Evolutionary conservation across 192 early-diverging fungal species (phyloP).

Genomic region (Rhizoclosmatium sp.): DNA sequence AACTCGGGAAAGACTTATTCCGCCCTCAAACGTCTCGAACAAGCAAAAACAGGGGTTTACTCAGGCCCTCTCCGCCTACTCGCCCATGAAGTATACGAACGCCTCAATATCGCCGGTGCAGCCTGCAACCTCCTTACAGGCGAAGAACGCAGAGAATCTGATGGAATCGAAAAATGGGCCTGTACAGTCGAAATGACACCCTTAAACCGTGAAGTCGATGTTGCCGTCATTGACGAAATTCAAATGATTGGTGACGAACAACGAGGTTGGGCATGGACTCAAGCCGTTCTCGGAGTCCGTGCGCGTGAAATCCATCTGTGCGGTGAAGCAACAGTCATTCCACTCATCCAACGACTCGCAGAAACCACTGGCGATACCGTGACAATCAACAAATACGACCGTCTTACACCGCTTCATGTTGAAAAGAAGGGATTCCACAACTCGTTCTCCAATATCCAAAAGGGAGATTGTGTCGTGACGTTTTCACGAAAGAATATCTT

Average conservation of each 20-base stretch:
- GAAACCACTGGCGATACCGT: conserved; percentile 79
- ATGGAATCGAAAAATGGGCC: conserved; percentile 62
- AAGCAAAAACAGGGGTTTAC: conserved; percentile 74
- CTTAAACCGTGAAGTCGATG: conserved; percentile 59
- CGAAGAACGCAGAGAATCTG: conserved; percentile 78
- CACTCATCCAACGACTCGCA: conserved; percentile 78
- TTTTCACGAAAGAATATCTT: conserved; percentile 88
- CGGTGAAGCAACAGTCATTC: conserved; percentile 88
- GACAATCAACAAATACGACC: conserved; percentile 75
- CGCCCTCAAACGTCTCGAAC: conserved; percentile 78
- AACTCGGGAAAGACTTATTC: conserved; percentile 97
- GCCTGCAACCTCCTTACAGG: conserved; percentile 89
- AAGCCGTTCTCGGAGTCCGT: conserved; percentile 79
- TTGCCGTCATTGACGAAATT: conserved; percentile 97
- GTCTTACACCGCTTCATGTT: conserved; percentile 75
- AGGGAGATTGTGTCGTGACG: conserved; percentile 90
- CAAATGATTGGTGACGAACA: conserved; percentile 89
- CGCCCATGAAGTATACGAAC: conserved; percentile 90
- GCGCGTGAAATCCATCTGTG: conserved; percentile 91
- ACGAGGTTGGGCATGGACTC: conserved; percentile 97
- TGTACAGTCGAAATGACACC: conserved; percentile 93
- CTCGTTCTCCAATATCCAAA: conserved; percentile 64
- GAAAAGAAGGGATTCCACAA: conserved; percentile 62
- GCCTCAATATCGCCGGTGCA: conserved; percentile 78
- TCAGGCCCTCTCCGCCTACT: conserved; percentile 91